Base-by-base conservation (phyloP, 768 basidiomycete genomes). In the Mycena epipterygia region DNA sequence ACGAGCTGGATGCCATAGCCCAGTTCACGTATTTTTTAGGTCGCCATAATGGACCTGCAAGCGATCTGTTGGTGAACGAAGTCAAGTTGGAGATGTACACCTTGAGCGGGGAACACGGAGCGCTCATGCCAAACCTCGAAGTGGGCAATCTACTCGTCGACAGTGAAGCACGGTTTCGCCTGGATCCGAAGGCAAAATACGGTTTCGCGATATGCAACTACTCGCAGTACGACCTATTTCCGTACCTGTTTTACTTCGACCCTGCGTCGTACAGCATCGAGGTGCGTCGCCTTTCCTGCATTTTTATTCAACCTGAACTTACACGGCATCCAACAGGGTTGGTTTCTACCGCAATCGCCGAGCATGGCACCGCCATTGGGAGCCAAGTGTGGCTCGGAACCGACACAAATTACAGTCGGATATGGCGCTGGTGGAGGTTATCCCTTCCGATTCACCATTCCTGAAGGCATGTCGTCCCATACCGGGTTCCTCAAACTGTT, bases 401-500 rank as follows among this genome's bases (percentile, higher is more conserved):
- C 71, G 7, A 53, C 61, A 14, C 60, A 62, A 5, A 30, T 72
- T 21, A 72, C 71, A 13, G 49, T 72, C 13, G 71, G 71, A 5
- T 72, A 68, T 39, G 71, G 71, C 56, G 33, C 71, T 5, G 30
- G 33, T 0, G 66, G 71, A 7, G 71, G 65, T 21, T 72, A 68
- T 30, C 67, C 72, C 23, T 69, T 73, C 55, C 58, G 61, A 62
- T 83, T 85, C 63, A 75, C 80, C 3, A 72, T 83, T 6, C 76
- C 78, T 8, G 76, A 77, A 16, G 76, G 76, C 21, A 72, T 75
- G n/a, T 76, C 79, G n/a, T 75, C 77, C 39, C 83, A 83, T 46
- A 81, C 82, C 0, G 84, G 84, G 16, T 87, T 87, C 76, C 73
- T 88, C 61, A 87, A 87, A 66, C 70, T 87, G 19, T 88, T 87